Evolutionary conservation across 2,329 filamentous ascomycete species (phyloP), one percentile per base, ranked within the genome.

Genomic region (Diatrype stigma): DNA sequence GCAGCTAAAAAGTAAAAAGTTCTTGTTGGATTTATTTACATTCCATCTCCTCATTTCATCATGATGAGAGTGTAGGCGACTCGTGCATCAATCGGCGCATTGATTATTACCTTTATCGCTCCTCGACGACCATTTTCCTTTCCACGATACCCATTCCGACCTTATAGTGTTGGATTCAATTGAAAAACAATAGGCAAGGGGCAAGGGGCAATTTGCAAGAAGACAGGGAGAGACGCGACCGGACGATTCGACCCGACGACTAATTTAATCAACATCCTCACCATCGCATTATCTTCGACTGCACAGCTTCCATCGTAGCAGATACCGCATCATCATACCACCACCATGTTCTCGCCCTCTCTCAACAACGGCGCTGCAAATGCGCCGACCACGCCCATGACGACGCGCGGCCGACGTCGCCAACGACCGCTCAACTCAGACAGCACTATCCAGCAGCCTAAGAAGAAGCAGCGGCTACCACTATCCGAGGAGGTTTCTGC

Each of bases 391-490:
- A 75, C 80, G 28, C 76, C 78, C 60, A 79, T 74, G 56, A 76
- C 79, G 48, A 82, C 80, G 49, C 77, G 82, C 56, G 82, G 80
- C 60, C 80, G 83, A 52, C 78, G 83, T 54, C 78, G 83, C 51
- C 82, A 82, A 66, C 79, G 83, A 51, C 82, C 82, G 47, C 66
- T 72, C 60, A 81, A 76, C 61, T 73, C 76, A 50, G 82, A 85
- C 52, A 75, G 70, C 62, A 67, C 79, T 48, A 67, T 70, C 46
- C 75, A 80, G 56, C 78, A 81, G 60, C 83, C 83, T 26, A 86
- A 84, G 67, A 86, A 86, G 71, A 78, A 83, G 55, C 80, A 81
- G 63, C 76, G 83, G 56, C 69, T 82, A 47, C 79, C 78, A 28
- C 65, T 85, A 57, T 76, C 74, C 49, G 80, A 85, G 53, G 75